These are phyloP conservation scores for Diaporthe caulivora DNA, from an alignment of 2,329 filamentous ascomycete species.

Conservation along the genomic window DNA sequence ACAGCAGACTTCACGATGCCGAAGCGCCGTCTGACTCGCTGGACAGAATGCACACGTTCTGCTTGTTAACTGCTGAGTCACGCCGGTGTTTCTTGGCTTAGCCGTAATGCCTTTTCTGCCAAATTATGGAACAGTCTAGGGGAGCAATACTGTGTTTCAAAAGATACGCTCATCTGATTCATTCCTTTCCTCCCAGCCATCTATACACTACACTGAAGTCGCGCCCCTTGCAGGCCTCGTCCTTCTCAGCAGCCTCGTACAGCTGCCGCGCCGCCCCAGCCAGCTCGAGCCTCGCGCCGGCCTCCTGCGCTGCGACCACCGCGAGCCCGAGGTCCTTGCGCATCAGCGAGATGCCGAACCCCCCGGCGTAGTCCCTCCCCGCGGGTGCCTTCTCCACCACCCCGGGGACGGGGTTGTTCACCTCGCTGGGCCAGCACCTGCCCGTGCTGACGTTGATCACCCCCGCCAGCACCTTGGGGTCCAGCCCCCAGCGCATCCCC, in stretches of 20 bases:
- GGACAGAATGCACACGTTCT: background rate
- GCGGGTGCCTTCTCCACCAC: constrained; percentile 84
- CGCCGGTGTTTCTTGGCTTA: background rate
- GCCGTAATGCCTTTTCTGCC: background rate
- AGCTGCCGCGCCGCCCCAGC: constrained; percentile 73
- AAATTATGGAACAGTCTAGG: background rate
- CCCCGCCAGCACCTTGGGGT: constrained; percentile 76
- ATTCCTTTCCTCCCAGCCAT: constrained; percentile 71
- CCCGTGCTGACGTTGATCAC: constrained; percentile 96
- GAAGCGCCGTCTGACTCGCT: background rate
- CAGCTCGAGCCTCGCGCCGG: constrained; percentile 74
- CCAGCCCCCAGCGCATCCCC: constrained; percentile 71
- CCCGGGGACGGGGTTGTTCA: constrained; percentile 94
- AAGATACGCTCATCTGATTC: constrained; percentile 47
- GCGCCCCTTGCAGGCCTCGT: constrained; percentile 73
- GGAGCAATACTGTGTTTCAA: background rate
- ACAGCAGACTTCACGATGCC: background rate
- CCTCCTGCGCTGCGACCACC: constrained; percentile 77
- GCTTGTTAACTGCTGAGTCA: background rate
- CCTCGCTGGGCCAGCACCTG: constrained; percentile 94
- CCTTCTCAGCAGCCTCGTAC: constrained; percentile 74
- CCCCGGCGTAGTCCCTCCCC: constrained; percentile 79
- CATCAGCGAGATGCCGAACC: constrained; percentile 84
- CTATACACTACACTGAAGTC: constrained; percentile 88
- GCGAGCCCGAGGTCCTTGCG: constrained; percentile 83